Evolutionary conservation across 495 filamentous ascomycete species (phyloP), one percentile per base, ranked within the genome.

Genomic region (Tuber aestivum): DNA sequence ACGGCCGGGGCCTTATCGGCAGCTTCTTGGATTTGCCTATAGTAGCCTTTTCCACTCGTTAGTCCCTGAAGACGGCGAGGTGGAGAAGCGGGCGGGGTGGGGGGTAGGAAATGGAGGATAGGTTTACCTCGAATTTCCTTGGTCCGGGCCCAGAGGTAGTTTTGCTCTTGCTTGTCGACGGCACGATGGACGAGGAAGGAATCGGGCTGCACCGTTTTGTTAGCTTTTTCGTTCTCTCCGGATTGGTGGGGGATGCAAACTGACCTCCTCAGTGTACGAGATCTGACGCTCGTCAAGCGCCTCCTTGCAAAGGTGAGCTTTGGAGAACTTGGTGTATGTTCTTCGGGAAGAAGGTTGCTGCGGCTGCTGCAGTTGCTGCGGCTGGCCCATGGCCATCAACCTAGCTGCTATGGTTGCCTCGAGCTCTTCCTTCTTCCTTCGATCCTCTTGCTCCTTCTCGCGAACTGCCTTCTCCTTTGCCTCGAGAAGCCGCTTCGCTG

Each of bases 381-480:
- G 70, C 32, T 79, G 65, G n/a, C n/a, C n/a, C 32, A 78, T 72
- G 23, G 71, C 69, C 41, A 72, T 40, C 27, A 80, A 70, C 69
- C 68, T 72, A 14, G 7, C 27, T 40, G 48, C 68, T 7, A 40
- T 27, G 1, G 69, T 40, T 1, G 71, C 73, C 10, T 80, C 73
- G 16, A 80, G 69, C 1, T 73, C 74, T 3, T 68, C 74, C 23
- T 70, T 80, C 42, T 41, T 72, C 48, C 44, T 50, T 12, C 76
- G 32, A 32, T 72, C 73, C 1, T 73, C 74, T 6, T 68, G 70
- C 32, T 72, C 76, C 38, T 41, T 69, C 45, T 44, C 65, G 2
- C 76, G 38, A 32, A 56, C 77, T 8, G 87, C 85, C 1, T 32
- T 76, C 9, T 75, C 79, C 72, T 89, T 78, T 79, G 89, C 86